phyloP scores from a whole-genome alignment of 495 filamentous ascomycete genomes.

The Lophiostoma macrostomum region DNA sequence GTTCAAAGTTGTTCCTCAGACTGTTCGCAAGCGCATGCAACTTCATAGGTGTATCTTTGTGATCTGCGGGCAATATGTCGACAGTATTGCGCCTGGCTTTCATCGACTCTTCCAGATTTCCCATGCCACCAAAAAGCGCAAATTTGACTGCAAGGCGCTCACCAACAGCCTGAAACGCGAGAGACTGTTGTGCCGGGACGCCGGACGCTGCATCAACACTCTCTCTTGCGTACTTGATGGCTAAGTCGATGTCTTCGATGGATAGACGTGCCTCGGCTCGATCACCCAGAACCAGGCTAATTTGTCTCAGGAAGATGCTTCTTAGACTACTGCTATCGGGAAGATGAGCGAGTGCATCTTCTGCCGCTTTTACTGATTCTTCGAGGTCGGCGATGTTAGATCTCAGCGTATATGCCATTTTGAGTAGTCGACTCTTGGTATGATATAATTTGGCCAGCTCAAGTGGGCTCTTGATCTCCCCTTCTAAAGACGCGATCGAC shows the following conservation, averaged over 20 bases:
- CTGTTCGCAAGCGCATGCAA: slow-evolving; percentile 1
- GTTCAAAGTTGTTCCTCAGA: not conserved
- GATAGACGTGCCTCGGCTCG: not conserved
- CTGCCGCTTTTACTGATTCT: too few species aligned
- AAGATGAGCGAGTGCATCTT: not conserved
- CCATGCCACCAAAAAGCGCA: not conserved
- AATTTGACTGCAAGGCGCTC: not conserved
- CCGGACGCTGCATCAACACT: not conserved
- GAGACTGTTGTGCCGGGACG: not conserved
- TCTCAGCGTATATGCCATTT: too few species aligned
- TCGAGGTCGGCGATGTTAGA: too few species aligned
- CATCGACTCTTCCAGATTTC: not conserved
- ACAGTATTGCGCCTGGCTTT: not conserved
- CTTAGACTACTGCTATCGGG: not conserved
- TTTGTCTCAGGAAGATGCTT: not conserved
- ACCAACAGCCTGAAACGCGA: not conserved
- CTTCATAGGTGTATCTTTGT: not conserved
- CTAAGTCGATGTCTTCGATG: not conserved
- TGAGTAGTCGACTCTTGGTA: too few species aligned
- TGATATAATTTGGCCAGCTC: too few species aligned
- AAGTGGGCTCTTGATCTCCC: too few species aligned
- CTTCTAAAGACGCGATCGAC: too few species aligned
- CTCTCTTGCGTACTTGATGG: slow-evolving; percentile 5
- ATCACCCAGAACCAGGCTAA: not conserved
- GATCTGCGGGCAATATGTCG: not conserved